Evolutionary conservation across 75 land plant species (phyloP).

Genomic region (Gnetum montanum): DNA sequence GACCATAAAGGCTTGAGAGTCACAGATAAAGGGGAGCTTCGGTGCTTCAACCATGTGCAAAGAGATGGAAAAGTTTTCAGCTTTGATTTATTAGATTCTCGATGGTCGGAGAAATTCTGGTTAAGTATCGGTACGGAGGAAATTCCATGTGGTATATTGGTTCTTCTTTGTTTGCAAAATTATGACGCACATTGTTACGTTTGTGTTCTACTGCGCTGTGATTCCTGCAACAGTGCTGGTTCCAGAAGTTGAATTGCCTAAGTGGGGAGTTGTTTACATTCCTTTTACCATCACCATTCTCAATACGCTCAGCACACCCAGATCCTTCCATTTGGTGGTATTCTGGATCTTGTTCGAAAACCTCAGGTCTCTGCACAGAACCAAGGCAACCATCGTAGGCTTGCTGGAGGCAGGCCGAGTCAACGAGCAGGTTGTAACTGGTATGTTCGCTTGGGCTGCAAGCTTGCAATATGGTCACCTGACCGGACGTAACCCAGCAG

Average conservation of each 20-base stretch:
- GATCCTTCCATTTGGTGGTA: conserved; percentile 68
- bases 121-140: conserved; percentile 52
- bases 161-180: conserved; percentile 84
- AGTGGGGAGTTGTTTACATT: conserved; percentile 41
- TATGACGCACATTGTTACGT: conserved; percentile 67
- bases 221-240: conserved; percentile 45
- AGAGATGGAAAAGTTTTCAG: conserved; percentile 95
- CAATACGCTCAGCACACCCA: conserved; percentile 59
- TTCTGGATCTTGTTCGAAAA: conserved; percentile 89
- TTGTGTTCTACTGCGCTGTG: conserved; percentile 67
- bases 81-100: conserved; percentile 91
- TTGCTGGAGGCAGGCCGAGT: conserved; percentile 56
- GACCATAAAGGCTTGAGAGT: conserved; percentile 97
- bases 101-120: conserved; percentile 96
- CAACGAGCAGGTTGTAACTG: conserved; percentile 86
- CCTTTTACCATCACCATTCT: conserved; percentile 70
- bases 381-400: conserved; percentile 68
- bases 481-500: too few species aligned
- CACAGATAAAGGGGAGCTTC: conserved; percentile 70
- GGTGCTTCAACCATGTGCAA: conserved; percentile 68
- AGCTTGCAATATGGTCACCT: too few species aligned
- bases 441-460: conserved; percentile 64
- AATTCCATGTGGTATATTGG: conserved; percentile 46
- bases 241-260: conserved; percentile 57
- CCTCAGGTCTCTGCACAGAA: conserved; percentile 75